Conservation (phyloP, 495 filamentous ascomycete genomes). For the Lophiostoma macrostomum region DNA sequence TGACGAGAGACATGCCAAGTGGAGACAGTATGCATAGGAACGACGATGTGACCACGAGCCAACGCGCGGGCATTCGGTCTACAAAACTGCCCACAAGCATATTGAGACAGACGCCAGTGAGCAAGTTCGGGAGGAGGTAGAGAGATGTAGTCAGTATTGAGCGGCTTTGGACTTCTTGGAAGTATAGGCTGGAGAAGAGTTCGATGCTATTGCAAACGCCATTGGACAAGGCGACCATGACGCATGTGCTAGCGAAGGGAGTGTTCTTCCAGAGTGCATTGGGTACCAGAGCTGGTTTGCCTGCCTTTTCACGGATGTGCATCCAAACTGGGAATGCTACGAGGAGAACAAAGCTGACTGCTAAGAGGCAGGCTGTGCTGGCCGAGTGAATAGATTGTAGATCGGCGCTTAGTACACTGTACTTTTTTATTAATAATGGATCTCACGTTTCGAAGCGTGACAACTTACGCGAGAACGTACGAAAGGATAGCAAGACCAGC, state of each 20-base stretch:
- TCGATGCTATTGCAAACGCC: constrained; percentile 53
- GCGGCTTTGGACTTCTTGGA: constrained; percentile 28
- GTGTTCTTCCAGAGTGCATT: constrained; percentile 54
- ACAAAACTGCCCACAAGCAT: constrained; percentile 30
- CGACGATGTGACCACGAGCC: constrained; percentile 21
- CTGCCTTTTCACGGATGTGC: constrained; percentile 42
- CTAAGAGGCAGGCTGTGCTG: constrained; percentile 45
- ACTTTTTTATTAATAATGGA: too few species aligned
- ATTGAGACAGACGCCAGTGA: constrained; percentile 25
- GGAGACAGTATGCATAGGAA: constrained; percentile 22
- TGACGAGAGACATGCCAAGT: constrained; percentile 33
- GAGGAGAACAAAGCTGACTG: constrained; percentile 41
- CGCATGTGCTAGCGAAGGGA: constrained; percentile 50
- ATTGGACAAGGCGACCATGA: constrained; percentile 51
- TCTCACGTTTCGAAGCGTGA: neutral
- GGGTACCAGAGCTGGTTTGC: constrained; percentile 51
- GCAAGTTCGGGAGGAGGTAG: constrained; percentile 30
- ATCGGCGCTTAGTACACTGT: constrained; percentile 39
- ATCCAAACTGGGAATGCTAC: constrained; percentile 51
- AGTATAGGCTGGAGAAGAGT: constrained; percentile 46
- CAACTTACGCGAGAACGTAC: constrained; percentile 33
- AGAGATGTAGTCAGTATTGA: constrained; percentile 24
- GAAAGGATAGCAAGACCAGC: constrained; percentile 38
- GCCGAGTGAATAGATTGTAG: constrained; percentile 40
- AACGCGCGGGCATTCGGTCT: constrained; percentile 18